A percentile compares a stretch with the other conserved stretches of the same genome.
Conservation (phyloP, 2,329 filamentous ascomycete genomes). For the Microascus cirrosus region DNA sequence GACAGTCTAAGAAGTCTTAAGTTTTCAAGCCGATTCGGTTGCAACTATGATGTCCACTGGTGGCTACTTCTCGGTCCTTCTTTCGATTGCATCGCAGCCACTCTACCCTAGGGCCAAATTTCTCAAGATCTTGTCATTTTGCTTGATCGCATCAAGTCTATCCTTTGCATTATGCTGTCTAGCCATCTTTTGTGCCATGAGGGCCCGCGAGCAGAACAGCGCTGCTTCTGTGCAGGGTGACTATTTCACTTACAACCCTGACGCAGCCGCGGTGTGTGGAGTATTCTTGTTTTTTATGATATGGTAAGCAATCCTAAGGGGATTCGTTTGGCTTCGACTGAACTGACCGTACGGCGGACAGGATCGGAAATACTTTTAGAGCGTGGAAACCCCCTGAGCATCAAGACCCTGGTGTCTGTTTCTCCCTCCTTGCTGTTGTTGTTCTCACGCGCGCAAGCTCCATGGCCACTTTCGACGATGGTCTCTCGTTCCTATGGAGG, state of each 20-base stretch:
- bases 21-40: constrained; percentile 1
- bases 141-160: background rate
- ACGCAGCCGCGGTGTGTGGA: background rate
- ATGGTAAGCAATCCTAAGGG: background rate
- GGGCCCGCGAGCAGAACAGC: background rate
- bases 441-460: background rate
- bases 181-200: background rate
- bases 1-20: background rate
- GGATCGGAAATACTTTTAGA: background rate
- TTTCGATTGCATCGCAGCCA: background rate
- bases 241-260: constrained; percentile 2
- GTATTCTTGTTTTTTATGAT: constrained; percentile 4
- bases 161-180: background rate
- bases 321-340: background rate
- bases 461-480: background rate
- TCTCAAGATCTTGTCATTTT: background rate
- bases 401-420: constrained; percentile 1
- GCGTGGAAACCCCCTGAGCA: constrained; percentile 1
- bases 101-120: constrained; percentile 1
- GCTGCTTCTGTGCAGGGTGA: background rate
- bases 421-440: constrained; percentile 2
- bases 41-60: background rate
- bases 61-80: constrained; percentile 1
- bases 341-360: background rate
- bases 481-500: background rate